These are phyloP conservation scores for Malus hybrid DNA, from an alignment of 331 rosid genomes.

Conservation along the genomic window DNA sequence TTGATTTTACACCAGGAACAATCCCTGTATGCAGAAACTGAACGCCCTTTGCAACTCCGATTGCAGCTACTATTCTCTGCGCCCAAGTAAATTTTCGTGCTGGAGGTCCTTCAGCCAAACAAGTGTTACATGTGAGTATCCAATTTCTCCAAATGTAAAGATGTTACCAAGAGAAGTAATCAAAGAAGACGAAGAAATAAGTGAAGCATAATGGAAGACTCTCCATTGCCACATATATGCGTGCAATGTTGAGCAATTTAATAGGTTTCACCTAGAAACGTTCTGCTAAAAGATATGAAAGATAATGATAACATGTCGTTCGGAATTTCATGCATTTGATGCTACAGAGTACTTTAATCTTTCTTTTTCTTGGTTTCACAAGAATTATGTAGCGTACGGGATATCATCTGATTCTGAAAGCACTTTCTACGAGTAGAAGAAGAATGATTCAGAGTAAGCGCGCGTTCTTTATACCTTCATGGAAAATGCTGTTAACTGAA, in stretches of 20 bases:
- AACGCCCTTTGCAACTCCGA: conserved; percentile 79
- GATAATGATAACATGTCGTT: not conserved
- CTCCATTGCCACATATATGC: not conserved
- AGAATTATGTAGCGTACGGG: not conserved
- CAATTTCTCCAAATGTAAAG: not conserved
- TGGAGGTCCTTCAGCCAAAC: conserved; percentile 39
- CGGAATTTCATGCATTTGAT: not conserved
- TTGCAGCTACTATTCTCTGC: conserved; percentile 78
- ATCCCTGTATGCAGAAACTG: conserved; percentile 93
- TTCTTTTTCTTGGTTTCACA: not conserved
- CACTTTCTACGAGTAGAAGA: not conserved
- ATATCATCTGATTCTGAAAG: not conserved
- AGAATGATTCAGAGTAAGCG: not conserved
- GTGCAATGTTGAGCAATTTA: not conserved
- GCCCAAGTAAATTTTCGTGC: conserved; percentile 65
- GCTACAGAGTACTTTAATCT: not conserved
- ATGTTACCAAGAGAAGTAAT: not conserved
- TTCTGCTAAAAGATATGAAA: not conserved
- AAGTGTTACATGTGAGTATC: conserved; percentile 5
- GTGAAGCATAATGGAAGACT: not conserved
- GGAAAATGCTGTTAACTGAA: not conserved
- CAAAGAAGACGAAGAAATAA: not conserved
- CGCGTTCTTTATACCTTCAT: too few relatives aligned
- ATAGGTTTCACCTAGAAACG: not conserved
- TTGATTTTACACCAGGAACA: conserved; percentile 78